A percentile compares a stretch with the other conserved stretches of the same genome.
Conservation (phyloP, 2,329 filamentous ascomycete species). For the Chrysoporthe austroafricana region DNA sequence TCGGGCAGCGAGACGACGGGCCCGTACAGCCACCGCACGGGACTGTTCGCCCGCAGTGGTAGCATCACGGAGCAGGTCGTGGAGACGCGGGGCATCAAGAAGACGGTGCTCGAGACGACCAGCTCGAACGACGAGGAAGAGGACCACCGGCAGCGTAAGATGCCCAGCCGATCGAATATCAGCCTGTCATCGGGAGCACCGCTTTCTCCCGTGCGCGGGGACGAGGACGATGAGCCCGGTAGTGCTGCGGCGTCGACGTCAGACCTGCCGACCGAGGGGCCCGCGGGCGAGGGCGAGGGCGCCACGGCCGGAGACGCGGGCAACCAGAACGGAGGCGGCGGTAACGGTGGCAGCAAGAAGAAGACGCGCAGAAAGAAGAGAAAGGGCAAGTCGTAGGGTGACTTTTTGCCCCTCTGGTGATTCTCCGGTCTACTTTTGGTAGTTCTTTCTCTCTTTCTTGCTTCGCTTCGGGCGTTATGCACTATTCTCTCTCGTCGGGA, state of each 20-base stretch:
- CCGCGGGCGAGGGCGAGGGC: neutral
- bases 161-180: constrained; percentile 20
- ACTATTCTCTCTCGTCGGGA: neutral
- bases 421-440: neutral
- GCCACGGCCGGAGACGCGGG: neutral
- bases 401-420: constrained; percentile 8
- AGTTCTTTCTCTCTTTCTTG: too few relatives aligned
- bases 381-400: constrained; percentile 38
- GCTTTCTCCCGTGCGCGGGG: constrained; percentile 23
- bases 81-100: constrained; percentile 73
- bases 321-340: constrained; percentile 23
- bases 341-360: constrained; percentile 35
- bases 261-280: constrained; percentile 32
- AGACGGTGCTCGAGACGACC: constrained; percentile 64
- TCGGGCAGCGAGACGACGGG: constrained; percentile 29
- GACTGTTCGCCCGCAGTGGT: constrained; percentile 64
- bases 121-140: constrained; percentile 42
- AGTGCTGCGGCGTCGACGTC: constrained; percentile 35
- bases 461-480: neutral
- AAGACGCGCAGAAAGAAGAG: constrained; percentile 46
- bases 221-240: constrained; percentile 14
- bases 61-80: constrained; percentile 81
- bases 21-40: constrained; percentile 23
- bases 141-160: constrained; percentile 22
- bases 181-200: constrained; percentile 10